Base-by-base conservation (phyloP, 1,284 basidiomycete genomes). In the Ustilago hordei region DNA sequence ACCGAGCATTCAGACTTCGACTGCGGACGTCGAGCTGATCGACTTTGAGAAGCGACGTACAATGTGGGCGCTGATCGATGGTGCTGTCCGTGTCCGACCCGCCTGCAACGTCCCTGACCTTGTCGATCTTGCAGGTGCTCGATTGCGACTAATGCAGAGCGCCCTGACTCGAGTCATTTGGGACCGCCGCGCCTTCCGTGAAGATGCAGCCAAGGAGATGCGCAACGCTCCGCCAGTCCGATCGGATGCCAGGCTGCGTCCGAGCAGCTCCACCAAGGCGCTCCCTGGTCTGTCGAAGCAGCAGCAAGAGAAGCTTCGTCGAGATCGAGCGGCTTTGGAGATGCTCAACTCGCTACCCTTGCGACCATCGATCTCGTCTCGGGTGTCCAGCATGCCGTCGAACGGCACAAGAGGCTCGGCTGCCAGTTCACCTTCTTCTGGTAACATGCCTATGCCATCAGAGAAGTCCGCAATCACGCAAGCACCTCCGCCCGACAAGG, bases 41-140 rank as follows among this genome's bases (percentile, higher is more conserved):
- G 77, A 81, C 56, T 84, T 83, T 47, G 81, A 80, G n/a, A 82
- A 80, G 64, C 81, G 75, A n/a, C 69, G 80, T 47, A 79, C 78
- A 9, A 69, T 79, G 41, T 79, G 75, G 65, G 79, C 78, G 23
- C 48, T 85, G 15, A 80, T 85, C 52, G 77, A 81, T 12, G 78
- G 81, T 12, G 67, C 77, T 1, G 60, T 84, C 1, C 64, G 69
- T 5, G 60, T 78, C 34, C 66, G 80, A 45, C 67, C 74, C 4
- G 55, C 69, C 19, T 74, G 72, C 60, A 69, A 34, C 63, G 63
- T 63, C 19, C 60, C 79, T 4, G 64, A 62, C 15, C 68, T 79
- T 11, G 69, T 78, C 32, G 80, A 81, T 32, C 57, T 81, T 13
- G 82, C 82, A n/a, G 75, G 80, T 31, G 60, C 72, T 12, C 70